A percentile compares a stretch with the other conserved stretches of the same genome.
These are phyloP conservation scores for Thymus mandschuricus DNA, from an alignment of 257 asterid species.

Conservation along the genomic window DNA sequence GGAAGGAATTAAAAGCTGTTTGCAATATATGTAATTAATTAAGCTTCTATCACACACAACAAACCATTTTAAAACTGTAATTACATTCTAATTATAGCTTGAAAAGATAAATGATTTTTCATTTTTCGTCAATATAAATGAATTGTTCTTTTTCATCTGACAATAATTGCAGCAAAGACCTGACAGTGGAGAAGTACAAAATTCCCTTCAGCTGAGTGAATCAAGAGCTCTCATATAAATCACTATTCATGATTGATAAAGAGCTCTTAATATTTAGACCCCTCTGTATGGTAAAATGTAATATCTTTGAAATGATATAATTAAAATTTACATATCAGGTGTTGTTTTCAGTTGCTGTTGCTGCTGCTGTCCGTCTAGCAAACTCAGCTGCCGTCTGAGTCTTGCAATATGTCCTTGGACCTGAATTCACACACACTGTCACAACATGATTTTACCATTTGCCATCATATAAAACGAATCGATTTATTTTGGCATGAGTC, in stretches of 20 bases:
- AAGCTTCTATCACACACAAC: background rate
- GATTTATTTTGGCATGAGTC: constrained; percentile 1
- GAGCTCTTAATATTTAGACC: constrained; percentile 31
- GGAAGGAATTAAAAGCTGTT: background rate
- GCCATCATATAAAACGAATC: constrained; percentile 1
- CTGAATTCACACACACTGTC: constrained; percentile 45
- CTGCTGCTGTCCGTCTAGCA: constrained; percentile 74
- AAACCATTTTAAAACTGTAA: constrained; percentile 1
- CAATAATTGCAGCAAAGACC: constrained; percentile 36
- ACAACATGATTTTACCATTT: constrained; percentile 23
- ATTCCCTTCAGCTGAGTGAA: constrained; percentile 26
- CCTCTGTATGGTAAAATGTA: constrained; percentile 28
- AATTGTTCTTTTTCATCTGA: constrained; percentile 23
- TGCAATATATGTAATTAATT: constrained; percentile 3
- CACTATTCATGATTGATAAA: constrained; percentile 13
- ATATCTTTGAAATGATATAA: constrained; percentile 29
- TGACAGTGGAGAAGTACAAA: constrained; percentile 35
- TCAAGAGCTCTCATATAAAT: constrained; percentile 22
- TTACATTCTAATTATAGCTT: constrained; percentile 12
- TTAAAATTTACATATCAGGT: constrained; percentile 52
- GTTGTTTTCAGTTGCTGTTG: constrained; percentile 65
- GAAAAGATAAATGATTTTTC: background rate
- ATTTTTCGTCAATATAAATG: constrained; percentile 12
- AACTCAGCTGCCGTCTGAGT: constrained; percentile 73
- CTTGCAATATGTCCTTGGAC: constrained; percentile 91